These are phyloP conservation scores for Trichocomaceae sp. DNA, from an alignment of 2,329 filamentous ascomycete species.

Conservation along the genomic window DNA sequence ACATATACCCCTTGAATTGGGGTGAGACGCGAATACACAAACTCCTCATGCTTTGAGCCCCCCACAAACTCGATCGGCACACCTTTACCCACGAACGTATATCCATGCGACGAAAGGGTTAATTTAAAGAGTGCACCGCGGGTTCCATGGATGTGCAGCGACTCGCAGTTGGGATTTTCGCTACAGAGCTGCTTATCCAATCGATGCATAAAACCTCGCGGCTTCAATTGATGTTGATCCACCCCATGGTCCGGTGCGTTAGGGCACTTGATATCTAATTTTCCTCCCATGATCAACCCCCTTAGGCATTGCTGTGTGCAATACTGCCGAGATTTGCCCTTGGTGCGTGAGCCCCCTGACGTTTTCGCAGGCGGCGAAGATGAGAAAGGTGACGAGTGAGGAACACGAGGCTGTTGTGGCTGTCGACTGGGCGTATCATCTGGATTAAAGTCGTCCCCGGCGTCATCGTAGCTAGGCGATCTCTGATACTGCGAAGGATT, in stretches of 20 bases:
- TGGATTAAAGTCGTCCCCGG: neutral
- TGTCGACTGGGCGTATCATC: too few species aligned
- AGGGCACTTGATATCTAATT: neutral
- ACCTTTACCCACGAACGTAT: slow-evolving; percentile 15
- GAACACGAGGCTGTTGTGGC: too few species aligned
- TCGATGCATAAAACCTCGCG: neutral
- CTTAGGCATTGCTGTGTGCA: slow-evolving; percentile 26
- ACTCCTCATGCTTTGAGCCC: slow-evolving; percentile 17
- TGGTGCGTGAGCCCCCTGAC: too few species aligned
- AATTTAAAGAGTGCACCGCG: slow-evolving; percentile 24
- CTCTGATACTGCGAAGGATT: slow-evolving; percentile 5
- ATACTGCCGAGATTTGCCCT: slow-evolving; percentile 37
- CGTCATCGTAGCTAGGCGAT: neutral
- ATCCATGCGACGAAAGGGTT: slow-evolving; percentile 20
- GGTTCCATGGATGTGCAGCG: slow-evolving; percentile 20
- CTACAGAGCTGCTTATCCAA: slow-evolving; percentile 5
- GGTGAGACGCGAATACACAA: slow-evolving; percentile 19
- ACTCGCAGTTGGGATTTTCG: slow-evolving; percentile 14
- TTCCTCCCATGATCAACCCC: neutral
- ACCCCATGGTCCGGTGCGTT: neutral
- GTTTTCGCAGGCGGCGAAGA: too few species aligned
- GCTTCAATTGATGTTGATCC: neutral
- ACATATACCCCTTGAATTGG: slow-evolving; percentile 20
- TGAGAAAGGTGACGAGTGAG: too few species aligned
- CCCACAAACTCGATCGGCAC: slow-evolving; percentile 17